A percentile compares a stretch with the other conserved stretches of the same genome.
Evolutionary conservation across 352 stramenopile genomes (phyloP).

Genomic region (Phytophthora quininea): DNA sequence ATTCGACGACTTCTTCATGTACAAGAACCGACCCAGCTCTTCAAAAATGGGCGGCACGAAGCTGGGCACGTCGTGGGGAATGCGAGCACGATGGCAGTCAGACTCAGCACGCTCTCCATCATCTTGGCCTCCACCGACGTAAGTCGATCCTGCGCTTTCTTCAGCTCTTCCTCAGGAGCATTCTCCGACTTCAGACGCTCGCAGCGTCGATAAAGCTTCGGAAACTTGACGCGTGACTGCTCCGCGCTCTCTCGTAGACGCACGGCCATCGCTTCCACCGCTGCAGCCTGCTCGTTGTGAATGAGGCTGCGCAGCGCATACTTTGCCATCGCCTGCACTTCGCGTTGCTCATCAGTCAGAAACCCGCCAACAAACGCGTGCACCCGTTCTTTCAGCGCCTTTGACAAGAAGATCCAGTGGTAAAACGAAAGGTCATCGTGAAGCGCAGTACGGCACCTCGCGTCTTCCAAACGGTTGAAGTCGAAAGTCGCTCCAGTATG

Average conservation of each 20-base stretch:
- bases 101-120: constrained; percentile 66
- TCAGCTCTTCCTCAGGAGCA: constrained; percentile 32
- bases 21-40: constrained; percentile 72
- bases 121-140: constrained; percentile 58
- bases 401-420: constrained; percentile 66
- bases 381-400: constrained; percentile 47
- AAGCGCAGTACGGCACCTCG: constrained; percentile 75
- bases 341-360: constrained; percentile 71
- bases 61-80: constrained; percentile 75
- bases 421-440: constrained; percentile 79
- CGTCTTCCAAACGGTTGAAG: constrained; percentile 66
- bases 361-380: constrained; percentile 59
- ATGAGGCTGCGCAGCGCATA: constrained; percentile 70
- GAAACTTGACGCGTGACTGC: constrained; percentile 55
- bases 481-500: constrained; percentile 49
- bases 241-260: constrained; percentile 42
- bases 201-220: constrained; percentile 65
- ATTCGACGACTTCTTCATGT: constrained; percentile 63
- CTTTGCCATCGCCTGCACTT: constrained; percentile 85
- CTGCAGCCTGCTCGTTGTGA: constrained; percentile 50
- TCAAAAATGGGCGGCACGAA: constrained; percentile 79
- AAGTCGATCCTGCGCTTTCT: constrained; percentile 46
- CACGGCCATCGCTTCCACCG: constrained; percentile 45
- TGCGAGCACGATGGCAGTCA: constrained; percentile 74
- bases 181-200: constrained; percentile 46